These are phyloP conservation scores for Isabelozyma heimii DNA, from an alignment of 805 yeast species.

Conservation along the genomic window DNA sequence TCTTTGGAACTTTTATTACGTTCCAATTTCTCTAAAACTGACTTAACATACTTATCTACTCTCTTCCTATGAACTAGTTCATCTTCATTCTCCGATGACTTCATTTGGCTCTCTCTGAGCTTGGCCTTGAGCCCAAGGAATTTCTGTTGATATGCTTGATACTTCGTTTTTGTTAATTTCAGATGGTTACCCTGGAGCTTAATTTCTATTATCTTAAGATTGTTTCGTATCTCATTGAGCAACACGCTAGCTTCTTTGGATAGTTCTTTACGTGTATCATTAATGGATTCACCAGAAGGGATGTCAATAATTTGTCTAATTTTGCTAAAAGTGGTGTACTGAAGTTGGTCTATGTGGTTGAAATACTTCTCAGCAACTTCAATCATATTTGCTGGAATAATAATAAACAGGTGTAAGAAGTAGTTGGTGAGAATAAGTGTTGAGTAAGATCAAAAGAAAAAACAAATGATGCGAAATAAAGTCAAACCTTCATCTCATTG, in stretches of 20 bases:
- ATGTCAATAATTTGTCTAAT: conserved; percentile 12
- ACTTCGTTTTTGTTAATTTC: conserved; percentile 1
- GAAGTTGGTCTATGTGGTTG: conserved; percentile 19
- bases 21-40: background rate
- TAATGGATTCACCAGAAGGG: conserved; percentile 9
- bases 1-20: background rate
- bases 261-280: conserved; percentile 8
- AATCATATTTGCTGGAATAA: background rate
- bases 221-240: conserved; percentile 5
- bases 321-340: conserved; percentile 14
- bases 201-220: background rate
- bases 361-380: background rate
- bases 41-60: background rate
- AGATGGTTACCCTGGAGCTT: background rate
- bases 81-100: conserved; percentile 21
- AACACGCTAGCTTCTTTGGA: conserved; percentile 13
- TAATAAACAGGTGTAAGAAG: too few relatives aligned
- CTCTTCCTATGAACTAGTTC: conserved; percentile 25
- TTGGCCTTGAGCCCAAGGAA: conserved; percentile 16
- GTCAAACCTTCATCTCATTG: too few relatives aligned
- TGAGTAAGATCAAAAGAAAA: too few relatives aligned
- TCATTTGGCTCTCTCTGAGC: conserved; percentile 28
- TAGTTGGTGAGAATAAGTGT: too few relatives aligned
- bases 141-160: conserved; percentile 18
- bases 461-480: too few relatives aligned